Evolutionary conservation across 169 alveolate species (phyloP).

Genomic region (Plasmodium fragile): DNA sequence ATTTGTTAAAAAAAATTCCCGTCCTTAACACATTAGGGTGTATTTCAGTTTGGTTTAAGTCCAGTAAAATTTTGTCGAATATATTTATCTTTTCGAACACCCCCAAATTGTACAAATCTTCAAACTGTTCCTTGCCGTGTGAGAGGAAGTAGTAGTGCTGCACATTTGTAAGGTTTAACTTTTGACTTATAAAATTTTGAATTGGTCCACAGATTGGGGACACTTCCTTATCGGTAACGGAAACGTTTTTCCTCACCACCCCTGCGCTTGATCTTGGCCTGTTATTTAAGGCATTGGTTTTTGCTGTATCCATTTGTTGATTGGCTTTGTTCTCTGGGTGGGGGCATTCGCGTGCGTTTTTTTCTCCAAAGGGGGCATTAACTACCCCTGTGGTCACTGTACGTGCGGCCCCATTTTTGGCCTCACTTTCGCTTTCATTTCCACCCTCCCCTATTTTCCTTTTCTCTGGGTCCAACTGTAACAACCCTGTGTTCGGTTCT

Average conservation of each 20-base stretch:
- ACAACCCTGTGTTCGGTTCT: not conserved
- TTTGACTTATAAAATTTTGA: slow-evolving; percentile 22
- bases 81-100: slow-evolving; percentile 62
- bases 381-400: not conserved
- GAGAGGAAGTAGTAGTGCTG: slow-evolving; percentile 47
- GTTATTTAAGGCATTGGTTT: not conserved
- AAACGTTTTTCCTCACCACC: not conserved
- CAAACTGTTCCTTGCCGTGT: slow-evolving; percentile 10
- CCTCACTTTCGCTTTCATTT: slow-evolving; percentile 1
- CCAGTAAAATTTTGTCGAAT: slow-evolving; percentile 68
- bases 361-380: not conserved
- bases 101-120: slow-evolving; percentile 57
- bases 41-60: slow-evolving; percentile 77
- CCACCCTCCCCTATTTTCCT: not conserved
- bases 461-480: not conserved
- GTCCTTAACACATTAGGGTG: slow-evolving; percentile 81
- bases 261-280: slow-evolving; percentile 13
- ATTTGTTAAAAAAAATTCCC: slow-evolving; percentile 81
- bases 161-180: slow-evolving; percentile 28
- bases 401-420: not conserved
- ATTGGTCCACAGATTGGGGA: slow-evolving; percentile 8
- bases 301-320: slow-evolving; percentile 1
- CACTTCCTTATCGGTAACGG: not conserved
- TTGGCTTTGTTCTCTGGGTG: not conserved
- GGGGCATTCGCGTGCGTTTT: not conserved